Conservation (phyloP, 768 basidiomycete genomes). For the Inosperma sp. region DNA sequence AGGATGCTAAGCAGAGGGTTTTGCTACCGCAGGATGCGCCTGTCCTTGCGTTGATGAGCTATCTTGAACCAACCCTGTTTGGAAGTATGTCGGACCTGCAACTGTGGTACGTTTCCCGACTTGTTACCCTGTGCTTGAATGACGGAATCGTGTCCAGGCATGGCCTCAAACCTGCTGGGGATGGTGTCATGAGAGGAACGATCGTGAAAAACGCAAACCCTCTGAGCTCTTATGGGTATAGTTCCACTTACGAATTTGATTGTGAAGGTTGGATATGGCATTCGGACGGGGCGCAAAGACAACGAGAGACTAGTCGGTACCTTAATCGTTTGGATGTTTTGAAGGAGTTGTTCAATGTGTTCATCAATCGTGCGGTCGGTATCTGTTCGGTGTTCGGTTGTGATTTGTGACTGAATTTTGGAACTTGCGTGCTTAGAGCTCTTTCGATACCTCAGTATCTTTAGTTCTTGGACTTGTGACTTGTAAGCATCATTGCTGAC, state of each 20-base stretch:
- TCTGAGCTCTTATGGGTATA: neutral
- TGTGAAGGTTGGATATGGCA: neutral
- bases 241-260: neutral
- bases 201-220: neutral
- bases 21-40: slow-evolving; percentile 1
- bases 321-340: slow-evolving; percentile 6
- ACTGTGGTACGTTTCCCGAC: slow-evolving; percentile 1
- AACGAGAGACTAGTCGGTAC: neutral
- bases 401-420: neutral
- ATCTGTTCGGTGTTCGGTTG: neutral
- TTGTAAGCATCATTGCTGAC: neutral
- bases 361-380: slow-evolving; percentile 4
- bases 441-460: slow-evolving; percentile 5
- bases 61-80: neutral
- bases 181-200: slow-evolving; percentile 1
- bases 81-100: neutral
- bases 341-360: slow-evolving; percentile 9
- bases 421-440: neutral
- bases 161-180: neutral
- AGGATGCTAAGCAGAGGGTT: neutral
- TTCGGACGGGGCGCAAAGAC: neutral
- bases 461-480: slow-evolving; percentile 7
- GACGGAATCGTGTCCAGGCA: neutral
- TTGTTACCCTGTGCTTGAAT: neutral
- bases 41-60: slow-evolving; percentile 4